Evolutionary conservation across 176 grass and related monocot species (phyloP), one percentile per base, ranked within the genome.

Genomic region (Triticum timopheevii): DNA sequence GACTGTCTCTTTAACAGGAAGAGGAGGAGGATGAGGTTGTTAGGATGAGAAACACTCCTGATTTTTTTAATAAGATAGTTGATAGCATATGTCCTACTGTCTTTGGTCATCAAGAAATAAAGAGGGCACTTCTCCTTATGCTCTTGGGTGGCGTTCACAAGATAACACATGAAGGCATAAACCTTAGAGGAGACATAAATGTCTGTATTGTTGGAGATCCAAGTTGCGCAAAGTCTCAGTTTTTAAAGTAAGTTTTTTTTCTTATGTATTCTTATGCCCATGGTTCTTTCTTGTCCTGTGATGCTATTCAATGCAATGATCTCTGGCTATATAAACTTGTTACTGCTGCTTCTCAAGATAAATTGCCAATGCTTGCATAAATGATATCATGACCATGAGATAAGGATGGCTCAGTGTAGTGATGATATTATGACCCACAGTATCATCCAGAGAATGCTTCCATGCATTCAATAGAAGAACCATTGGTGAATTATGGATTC

Each of bases 171-270:
- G 94, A 99, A 96, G 94, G 97, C 66, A 99, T 99, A 69, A 99
- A 99, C 80, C 94, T 99, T 80, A 92, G 94, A 89, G 97, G 94
- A 40, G 97, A 99, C 93, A 87, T 99, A 81, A 99, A 99, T 83
- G 90, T 99, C 25, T 99, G 97, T 47, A 99, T 99, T 90, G 97
- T 99, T 87, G 97, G 97, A n/a, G 94, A 99, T 86, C 94, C 94
- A 76, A 99, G 97, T 82, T 99, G 97, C 61, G 97, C 97, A 35
- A 96, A 99, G 89, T 96, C 97, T 33, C 94, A 99, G 76, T 99
- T 99, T 63, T 88, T 99, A 70, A 99, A 96, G 97, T 99, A 96
- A 63, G 93, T 54, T 63, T 83, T 66, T 66, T n/a, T 73, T 89
- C 65, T 84, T 33, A 44, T 88, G 25, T 87, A 20, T 74, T 87